Base-by-base conservation (phyloP, 2,329 filamentous ascomycete genomes). In the Dactylonectria macrodidyma region DNA sequence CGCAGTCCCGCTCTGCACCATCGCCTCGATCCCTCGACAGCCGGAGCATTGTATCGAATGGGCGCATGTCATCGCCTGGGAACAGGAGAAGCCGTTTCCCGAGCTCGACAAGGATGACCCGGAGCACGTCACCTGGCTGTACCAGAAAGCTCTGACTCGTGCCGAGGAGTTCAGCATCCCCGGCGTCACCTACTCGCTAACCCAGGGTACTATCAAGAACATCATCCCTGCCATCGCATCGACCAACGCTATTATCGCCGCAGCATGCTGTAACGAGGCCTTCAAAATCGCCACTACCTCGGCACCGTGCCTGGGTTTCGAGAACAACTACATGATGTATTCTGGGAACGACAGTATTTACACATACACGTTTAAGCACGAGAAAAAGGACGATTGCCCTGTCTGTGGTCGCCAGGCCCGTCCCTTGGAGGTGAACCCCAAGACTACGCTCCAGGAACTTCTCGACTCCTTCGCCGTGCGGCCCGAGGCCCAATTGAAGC, bases 291-390 rank as follows among this genome's bases (percentile, higher is more conserved):
- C 92, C 48, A 97, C 94, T 14, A 90, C 88, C 56, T 90, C 92
- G 44, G 96, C 95, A 36, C 94, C 95, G 0, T 92, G 91, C 71
- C 86, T 99, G 16, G 93, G 92, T 12, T 86, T 90, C 70, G 90
- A 92, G 51, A 92, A 92, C 63, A 97, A 97, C 80, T 99, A 99
- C 84, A 98, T 98, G 95, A 97, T 98, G 93, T 99, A 99, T 81
- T 97, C 94, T 12, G 96, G 97, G 54, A 95, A 98, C 77, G 95
- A 97, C 77, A 89, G 93, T 72, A 92, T 99, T 72, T 99, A 99
- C 84, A 99, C 96, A 0, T 98, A 97, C 81, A 99, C 96, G 0
- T 99, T 98, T 80, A 92, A 95, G 77, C 95, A 97, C 77, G 92
- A 98, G 82, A 94, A 93, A 84, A 98, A 98, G 81, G 88, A 92